Evolutionary conservation across 345 rosid species (phyloP).

Genomic region (Lepidium didymum): DNA sequence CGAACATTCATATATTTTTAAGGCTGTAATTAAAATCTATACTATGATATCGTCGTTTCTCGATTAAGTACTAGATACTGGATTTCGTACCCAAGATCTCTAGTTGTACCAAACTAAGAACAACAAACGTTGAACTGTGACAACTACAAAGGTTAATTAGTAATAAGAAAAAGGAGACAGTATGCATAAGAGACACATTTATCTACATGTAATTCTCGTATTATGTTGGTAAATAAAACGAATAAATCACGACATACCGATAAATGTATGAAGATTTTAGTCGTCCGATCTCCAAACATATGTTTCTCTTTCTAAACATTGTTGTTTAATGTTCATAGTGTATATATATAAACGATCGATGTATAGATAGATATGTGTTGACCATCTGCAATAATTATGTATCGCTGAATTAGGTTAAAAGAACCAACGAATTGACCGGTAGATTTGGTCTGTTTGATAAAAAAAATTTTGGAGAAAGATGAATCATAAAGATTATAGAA

Average conservation of each 20-base stretch:
- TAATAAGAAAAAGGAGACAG: too few relatives aligned
- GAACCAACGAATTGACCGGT: constrained; percentile 27
- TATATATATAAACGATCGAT: neutral
- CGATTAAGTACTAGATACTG: neutral
- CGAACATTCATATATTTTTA: neutral
- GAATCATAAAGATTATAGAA: constrained; percentile 7
- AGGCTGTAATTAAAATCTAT: neutral
- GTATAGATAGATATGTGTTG: neutral
- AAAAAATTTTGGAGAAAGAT: neutral
- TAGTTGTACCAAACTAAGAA: neutral
- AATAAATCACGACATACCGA: constrained; percentile 11
- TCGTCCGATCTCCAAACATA: neutral
- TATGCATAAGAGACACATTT: neutral
- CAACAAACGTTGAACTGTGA: neutral
- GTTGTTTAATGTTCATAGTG: neutral
- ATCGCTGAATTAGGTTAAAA: constrained; percentile 11
- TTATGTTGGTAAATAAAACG: neutral
- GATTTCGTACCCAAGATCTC: neutral
- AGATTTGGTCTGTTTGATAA: constrained; percentile 32
- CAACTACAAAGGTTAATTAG: neutral
- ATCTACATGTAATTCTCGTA: neutral
- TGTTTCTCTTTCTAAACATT: neutral
- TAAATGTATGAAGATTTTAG: neutral
- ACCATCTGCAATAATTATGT: neutral
- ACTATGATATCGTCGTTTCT: neutral